Evolutionary conservation across 2,329 filamentous ascomycete genomes (phyloP).

Genomic region (Alternaria sp.): DNA sequence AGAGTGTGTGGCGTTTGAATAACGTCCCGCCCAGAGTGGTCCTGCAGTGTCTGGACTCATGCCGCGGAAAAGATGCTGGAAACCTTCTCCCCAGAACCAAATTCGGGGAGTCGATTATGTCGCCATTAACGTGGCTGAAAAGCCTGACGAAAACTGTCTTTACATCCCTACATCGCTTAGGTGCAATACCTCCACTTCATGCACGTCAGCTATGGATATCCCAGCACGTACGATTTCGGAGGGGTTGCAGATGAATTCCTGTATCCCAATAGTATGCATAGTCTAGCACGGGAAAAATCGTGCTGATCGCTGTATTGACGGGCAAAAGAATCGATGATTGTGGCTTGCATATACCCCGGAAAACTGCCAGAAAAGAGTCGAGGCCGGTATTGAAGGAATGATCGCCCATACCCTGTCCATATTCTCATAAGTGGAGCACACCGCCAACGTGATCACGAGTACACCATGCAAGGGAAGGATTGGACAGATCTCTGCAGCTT

Average conservation of each 20-base stretch:
- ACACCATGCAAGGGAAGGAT: background rate
- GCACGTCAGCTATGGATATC: conserved; percentile 2
- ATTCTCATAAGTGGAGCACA: background rate
- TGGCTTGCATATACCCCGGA: background rate
- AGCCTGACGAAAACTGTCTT: background rate
- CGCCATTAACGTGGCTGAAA: background rate
- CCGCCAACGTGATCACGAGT: background rate
- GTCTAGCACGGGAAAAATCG: background rate
- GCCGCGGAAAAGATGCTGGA: background rate
- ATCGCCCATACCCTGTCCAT: background rate
- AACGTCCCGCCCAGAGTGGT: background rate
- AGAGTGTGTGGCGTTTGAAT: background rate
- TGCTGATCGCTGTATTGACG: conserved; percentile 1
- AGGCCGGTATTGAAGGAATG: background rate
- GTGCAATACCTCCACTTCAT: background rate
- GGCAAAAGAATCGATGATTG: background rate
- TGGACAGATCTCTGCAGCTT: background rate
- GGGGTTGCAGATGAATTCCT: background rate
- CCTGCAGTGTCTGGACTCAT: background rate
- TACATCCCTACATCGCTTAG: background rate
- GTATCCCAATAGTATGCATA: background rate
- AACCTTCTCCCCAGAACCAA: background rate
- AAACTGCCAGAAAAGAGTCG: background rate
- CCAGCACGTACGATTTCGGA: background rate
- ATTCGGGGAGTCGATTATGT: background rate